Conservation (phyloP, 2,329 filamentous ascomycete genomes). For the Colletotrichum sp. region DNA sequence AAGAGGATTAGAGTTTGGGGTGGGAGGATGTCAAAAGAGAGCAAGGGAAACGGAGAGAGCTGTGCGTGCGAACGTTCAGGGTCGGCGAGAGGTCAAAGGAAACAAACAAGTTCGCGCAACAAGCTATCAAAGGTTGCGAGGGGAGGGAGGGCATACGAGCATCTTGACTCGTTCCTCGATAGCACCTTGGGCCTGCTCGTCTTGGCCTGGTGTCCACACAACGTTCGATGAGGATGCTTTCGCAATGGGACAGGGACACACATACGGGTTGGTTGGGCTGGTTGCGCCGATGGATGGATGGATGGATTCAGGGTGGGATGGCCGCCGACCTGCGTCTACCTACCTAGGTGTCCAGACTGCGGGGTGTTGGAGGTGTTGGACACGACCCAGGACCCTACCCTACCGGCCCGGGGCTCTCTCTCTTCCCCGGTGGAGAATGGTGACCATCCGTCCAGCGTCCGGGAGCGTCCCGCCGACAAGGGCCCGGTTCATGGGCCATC, state of each 20-base stretch:
- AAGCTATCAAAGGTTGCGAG: not conserved
- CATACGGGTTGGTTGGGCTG: not conserved
- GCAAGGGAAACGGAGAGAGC: not conserved
- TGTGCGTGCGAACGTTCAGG: not conserved
- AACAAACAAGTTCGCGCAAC: not conserved
- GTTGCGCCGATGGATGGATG: not conserved
- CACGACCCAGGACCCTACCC: not conserved
- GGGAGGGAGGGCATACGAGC: not conserved
- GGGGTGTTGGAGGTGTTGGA: not conserved
- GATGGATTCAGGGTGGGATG: not conserved
- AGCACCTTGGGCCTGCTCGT: not conserved
- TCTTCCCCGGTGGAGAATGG: not conserved
- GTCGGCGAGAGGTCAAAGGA: not conserved
- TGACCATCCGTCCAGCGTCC: not conserved
- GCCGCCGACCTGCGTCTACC: not conserved
- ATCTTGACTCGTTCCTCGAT: constrained; percentile 1
- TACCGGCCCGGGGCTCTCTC: not conserved
- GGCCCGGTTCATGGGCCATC: not conserved
- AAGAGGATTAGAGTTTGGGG: not conserved
- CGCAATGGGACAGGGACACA: not conserved
- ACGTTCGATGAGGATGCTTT: not conserved
- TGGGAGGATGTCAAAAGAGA: not conserved
- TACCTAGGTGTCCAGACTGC: not conserved
- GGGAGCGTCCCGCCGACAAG: constrained; percentile 2
- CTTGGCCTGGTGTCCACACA: not conserved